Evolutionary conservation across 2,329 filamentous ascomycete genomes (phyloP).

Genomic region (Paecilomyces niveus): DNA sequence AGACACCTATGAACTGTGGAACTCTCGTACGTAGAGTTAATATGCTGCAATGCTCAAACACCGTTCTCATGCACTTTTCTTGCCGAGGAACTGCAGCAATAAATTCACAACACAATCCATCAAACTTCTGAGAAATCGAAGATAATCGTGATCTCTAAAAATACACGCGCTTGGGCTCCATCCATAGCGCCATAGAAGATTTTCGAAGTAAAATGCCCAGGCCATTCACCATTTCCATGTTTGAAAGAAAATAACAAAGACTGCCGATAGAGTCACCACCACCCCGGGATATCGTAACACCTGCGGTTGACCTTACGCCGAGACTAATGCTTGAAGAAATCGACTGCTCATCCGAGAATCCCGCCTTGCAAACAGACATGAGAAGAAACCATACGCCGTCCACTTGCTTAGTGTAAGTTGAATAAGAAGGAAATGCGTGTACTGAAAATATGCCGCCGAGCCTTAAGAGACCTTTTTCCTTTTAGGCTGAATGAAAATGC

Average conservation of each 20-base stretch:
- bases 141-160: background rate
- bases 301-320: background rate
- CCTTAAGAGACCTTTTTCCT: slow-evolving; percentile 3
- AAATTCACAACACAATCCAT: background rate
- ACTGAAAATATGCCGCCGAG: background rate
- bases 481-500: slow-evolving; percentile 14
- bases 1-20: background rate
- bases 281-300: background rate
- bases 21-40: background rate
- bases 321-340: background rate
- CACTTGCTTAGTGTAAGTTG: background rate
- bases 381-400: background rate
- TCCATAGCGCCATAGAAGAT: background rate
- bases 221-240: background rate
- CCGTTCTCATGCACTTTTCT: background rate
- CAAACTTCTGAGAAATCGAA: background rate
- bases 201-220: background rate
- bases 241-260: background rate
- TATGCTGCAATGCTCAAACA: background rate
- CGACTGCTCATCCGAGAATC: background rate
- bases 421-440: background rate
- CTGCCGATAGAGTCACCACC: background rate
- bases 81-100: background rate
- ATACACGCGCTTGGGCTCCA: background rate
- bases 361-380: background rate